Percentiles rank a stretch among this genome's conserved stretches.
Evolutionary conservation across 2,329 filamentous ascomycete genomes (phyloP).

Genomic region (Talaromyces sp.): DNA sequence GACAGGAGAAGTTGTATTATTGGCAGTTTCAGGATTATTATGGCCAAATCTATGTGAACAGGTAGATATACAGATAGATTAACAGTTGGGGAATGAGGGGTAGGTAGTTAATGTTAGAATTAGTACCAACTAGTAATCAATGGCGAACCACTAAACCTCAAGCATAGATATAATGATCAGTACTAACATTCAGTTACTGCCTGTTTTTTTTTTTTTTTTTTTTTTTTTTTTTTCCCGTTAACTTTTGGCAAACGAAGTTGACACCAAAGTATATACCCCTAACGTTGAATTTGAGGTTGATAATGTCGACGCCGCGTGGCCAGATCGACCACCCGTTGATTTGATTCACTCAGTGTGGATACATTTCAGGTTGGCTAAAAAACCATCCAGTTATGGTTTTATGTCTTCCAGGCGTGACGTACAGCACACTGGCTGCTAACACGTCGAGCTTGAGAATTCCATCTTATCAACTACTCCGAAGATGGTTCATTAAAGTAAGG

Average conservation of each 20-base stretch:
- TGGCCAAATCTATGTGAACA: neutral
- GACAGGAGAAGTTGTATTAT: no score
- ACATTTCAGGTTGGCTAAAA: constrained; percentile 21
- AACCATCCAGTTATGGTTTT: constrained; percentile 18
- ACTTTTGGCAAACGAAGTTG: no score
- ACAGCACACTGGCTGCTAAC: neutral
- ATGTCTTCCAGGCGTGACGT: neutral
- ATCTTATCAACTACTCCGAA: no score
- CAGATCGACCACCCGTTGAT: constrained; percentile 18
- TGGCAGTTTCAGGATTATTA: no score
- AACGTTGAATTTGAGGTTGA: constrained; percentile 15
- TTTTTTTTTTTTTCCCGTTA: neutral
- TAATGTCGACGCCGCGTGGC: constrained; percentile 21
- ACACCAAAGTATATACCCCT: neutral
- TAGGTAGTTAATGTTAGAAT: no score
- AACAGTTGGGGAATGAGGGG: no score
- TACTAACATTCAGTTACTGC: no score
- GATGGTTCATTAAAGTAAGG: no score
- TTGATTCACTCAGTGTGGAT: constrained; percentile 19
- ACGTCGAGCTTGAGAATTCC: neutral
- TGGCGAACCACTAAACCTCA: no score
- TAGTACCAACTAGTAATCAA: neutral
- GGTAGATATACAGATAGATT: neutral
- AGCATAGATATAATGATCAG: no score
- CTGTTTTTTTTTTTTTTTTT: neutral